Conservation (phyloP, 1,284 basidiomycete species). For the Hemileia vastatrix region DNA sequence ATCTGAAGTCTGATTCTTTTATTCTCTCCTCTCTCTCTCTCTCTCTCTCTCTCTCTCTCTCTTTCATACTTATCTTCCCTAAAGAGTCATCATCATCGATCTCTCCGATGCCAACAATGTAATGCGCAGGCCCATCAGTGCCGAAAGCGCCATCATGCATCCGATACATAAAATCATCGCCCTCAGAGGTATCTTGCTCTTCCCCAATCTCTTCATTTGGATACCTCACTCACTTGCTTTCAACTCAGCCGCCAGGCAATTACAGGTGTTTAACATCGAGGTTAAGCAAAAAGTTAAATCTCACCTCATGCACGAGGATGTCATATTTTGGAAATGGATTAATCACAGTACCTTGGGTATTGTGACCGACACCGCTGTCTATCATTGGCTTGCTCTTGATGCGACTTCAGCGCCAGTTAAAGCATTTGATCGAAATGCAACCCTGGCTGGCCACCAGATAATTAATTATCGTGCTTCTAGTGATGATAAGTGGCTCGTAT, state of each 20-base stretch:
- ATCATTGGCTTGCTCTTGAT: conserved; percentile 62
- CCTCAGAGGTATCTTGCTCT: conserved; percentile 45
- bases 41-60: not conserved
- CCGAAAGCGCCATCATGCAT: conserved; percentile 98
- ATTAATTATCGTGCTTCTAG: conserved; percentile 91
- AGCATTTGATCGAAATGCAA: conserved; percentile 92
- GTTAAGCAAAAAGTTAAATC: conserved; percentile 96
- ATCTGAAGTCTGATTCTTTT: too few relatives aligned
- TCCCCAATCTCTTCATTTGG: conserved; percentile 34
- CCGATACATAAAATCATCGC: conserved; percentile 94
- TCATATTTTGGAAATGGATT: conserved; percentile 99
- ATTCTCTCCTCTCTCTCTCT: too few relatives aligned
- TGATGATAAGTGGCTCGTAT: conserved; percentile 95
- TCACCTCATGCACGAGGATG: conserved; percentile 84
- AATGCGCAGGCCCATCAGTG: conserved; percentile 89
- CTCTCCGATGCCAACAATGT: conserved; percentile 91
- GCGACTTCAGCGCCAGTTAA: conserved; percentile 66
- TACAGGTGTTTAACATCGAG: conserved; percentile 98
- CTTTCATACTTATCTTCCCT: not conserved
- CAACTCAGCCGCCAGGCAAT: conserved; percentile 82
- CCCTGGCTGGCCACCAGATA: conserved; percentile 88
- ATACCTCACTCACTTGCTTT: conserved; percentile 40
- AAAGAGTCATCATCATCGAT: conserved; percentile 81
- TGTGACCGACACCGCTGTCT: conserved; percentile 88
- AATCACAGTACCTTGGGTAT: conserved; percentile 81